phyloP scores from a whole-genome alignment of 2,329 filamentous ascomycete genomes.

The Chaetomiaceae sp. region DNA sequence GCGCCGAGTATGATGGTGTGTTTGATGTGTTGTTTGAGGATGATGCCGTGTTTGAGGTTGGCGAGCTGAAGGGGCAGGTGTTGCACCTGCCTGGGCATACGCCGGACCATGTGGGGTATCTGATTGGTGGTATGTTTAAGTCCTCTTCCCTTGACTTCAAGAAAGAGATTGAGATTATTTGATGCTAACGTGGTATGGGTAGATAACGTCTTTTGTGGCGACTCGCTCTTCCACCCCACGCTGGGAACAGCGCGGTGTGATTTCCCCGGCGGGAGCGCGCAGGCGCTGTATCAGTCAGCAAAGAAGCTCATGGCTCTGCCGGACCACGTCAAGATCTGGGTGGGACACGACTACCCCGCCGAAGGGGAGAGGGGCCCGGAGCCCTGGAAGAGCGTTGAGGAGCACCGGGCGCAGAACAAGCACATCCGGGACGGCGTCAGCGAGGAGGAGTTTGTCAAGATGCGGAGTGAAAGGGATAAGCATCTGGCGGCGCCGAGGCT shows the following conservation, averaged over 20 bases:
- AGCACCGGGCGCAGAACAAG: conserved; percentile 44
- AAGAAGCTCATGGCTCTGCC: conserved; percentile 40
- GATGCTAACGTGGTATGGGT: too few species aligned
- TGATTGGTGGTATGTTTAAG: conserved; percentile 39
- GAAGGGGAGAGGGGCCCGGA: conserved; percentile 31
- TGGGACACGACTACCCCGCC: conserved; percentile 51
- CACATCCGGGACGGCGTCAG: conserved; percentile 41
- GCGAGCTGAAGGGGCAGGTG: conserved; percentile 39
- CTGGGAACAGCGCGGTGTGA: conserved; percentile 51
- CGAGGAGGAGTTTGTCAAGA: conserved; percentile 41
- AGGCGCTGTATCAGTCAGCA: conserved; percentile 40
- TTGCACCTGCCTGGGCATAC: conserved; percentile 58
- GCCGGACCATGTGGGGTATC: conserved; percentile 56
- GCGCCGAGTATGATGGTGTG: conserved; percentile 38
- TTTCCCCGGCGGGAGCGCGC: conserved; percentile 48
- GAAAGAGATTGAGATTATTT: too few species aligned
- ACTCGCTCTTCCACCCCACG: conserved; percentile 49
- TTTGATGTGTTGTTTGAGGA: conserved; percentile 53
- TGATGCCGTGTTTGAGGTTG: conserved; percentile 48
- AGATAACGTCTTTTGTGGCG: conserved; percentile 48
- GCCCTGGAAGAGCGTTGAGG: conserved; percentile 40
- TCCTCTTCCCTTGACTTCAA: background rate
- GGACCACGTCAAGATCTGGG: conserved; percentile 45
- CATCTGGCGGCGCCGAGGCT: conserved; percentile 41
- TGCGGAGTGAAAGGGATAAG: conserved; percentile 41